These are phyloP conservation scores for Cornus suecica DNA, from an alignment of 148 eudicot species.

Conservation along the genomic window DNA sequence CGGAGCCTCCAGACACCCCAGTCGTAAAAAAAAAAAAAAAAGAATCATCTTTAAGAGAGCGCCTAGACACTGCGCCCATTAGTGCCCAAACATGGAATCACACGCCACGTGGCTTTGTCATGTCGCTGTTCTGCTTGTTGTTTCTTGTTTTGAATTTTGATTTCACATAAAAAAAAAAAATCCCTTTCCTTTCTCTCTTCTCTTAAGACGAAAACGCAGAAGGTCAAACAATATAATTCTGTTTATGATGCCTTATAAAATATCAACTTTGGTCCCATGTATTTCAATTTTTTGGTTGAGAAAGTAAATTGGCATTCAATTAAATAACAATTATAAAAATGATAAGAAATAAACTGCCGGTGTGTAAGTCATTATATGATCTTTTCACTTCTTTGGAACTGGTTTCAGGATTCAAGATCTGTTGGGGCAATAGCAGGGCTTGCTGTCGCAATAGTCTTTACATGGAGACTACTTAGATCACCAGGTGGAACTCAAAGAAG, in stretches of 20 bases:
- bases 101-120: neutral
- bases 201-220: neutral
- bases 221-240: neutral
- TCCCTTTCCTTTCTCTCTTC: neutral
- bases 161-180: neutral
- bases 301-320: neutral
- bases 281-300: conserved; percentile 1
- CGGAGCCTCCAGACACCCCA: too few species aligned
- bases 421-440: conserved; percentile 87
- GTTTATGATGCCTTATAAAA: neutral
- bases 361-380: conserved; percentile 5
- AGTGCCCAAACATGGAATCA: neutral
- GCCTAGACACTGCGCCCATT: neutral
- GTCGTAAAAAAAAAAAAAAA: too few species aligned
- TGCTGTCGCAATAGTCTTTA: conserved; percentile 77
- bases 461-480: conserved; percentile 75
- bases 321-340: neutral
- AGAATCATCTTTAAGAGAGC: neutral
- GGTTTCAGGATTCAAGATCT: conserved; percentile 70
- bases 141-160: neutral
- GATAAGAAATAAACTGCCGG: neutral
- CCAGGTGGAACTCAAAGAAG: conserved; percentile 65
- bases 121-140: neutral
- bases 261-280: neutral
- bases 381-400: neutral